These are phyloP conservation scores for Periconia digitata DNA, from an alignment of 2,329 filamentous ascomycete genomes.

Conservation along the genomic window DNA sequence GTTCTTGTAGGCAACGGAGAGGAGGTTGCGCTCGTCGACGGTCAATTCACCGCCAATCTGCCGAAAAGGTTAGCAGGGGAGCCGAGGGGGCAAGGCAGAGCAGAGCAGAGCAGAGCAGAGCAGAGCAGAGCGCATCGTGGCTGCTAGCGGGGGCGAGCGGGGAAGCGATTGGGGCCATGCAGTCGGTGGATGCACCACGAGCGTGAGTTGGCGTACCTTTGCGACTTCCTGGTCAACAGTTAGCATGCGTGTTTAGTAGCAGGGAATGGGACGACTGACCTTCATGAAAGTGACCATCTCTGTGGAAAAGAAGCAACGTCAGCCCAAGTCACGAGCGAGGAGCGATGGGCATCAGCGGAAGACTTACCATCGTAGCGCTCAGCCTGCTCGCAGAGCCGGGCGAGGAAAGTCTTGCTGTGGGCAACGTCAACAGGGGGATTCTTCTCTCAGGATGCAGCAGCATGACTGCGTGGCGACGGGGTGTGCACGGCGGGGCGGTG, in stretches of 20 bases:
- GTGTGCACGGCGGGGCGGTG: constrained; percentile 1
- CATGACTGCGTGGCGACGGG: constrained; percentile 16
- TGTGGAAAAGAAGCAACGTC: constrained; percentile 42
- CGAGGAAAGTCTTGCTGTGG: constrained; percentile 88
- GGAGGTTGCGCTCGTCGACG: constrained; percentile 80
- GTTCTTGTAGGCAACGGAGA: constrained; percentile 99
- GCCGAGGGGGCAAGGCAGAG: too few relatives aligned
- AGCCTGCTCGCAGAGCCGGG: constrained; percentile 99
- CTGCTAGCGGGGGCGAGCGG: constrained; percentile 8
- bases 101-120: too few relatives aligned
- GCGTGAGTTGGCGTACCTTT: constrained; percentile 62
- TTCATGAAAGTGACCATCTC: constrained; percentile 99
- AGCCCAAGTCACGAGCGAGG: constrained; percentile 20
- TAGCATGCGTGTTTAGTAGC: constrained; percentile 27
- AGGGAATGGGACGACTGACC: constrained; percentile 50
- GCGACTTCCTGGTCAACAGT: constrained; percentile 75
- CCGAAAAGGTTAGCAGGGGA: constrained; percentile 19
- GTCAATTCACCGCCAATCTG: constrained; percentile 68
- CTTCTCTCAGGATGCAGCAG: neutral
- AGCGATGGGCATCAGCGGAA: constrained; percentile 13
- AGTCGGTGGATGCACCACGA: constrained; percentile 13
- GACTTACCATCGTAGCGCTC: constrained; percentile 94
- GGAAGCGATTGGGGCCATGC: constrained; percentile 19
- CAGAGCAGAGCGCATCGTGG: constrained; percentile 1
- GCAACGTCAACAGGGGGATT: constrained; percentile 31